Base-by-base conservation (phyloP, 2,329 filamentous ascomycete species). In the Aureobasidium zeae region DNA sequence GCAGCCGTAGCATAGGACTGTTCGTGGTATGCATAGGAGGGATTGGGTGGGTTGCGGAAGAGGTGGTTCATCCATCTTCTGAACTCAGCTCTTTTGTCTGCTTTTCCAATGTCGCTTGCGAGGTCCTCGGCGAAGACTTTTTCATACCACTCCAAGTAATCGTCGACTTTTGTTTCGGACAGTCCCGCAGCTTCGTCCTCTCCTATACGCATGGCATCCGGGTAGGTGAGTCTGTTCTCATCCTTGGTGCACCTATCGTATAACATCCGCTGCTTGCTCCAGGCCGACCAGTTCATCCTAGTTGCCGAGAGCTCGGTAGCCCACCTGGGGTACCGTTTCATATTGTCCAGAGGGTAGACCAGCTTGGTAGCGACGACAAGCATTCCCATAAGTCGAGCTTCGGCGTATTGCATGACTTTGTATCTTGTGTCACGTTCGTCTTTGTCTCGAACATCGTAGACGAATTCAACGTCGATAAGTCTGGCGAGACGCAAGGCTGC, bases 71-170 rank as follows among this genome's bases (percentile, higher is more conserved):
- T 49, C 5, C 58, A 57, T 32, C 56, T 56, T 24, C 60, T 55
- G 48, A 67, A 68, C 20, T 68, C 63, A 24, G 60, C 60, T 17
- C 62, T 58, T 33, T 46, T 48, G 16, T 51, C 53, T 45, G 52
- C 49, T 16, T 55, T 53, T 11, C 56, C 58, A 9, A 57, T 54
- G 22, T 62, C 57, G 10, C 59, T 53, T 12, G 61, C 53, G 39
- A 63, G 59, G 45, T 72, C 67, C 49, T 69, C 66, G 33, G 76
- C 61, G 68, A 78, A 84, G 32, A 72, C 81, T 46, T 71, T 70
- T 56, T 84, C 78, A 57, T 83, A 88, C 79, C 83, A 91, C 60
- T 86, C 76, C 61, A 93, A 70, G 55, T 87, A 89, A 47, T 82
- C 74, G 54, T 88, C 83, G 26, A 89, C 64, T 49, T 82, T 72